Base-by-base conservation (phyloP, 805 yeast genomes). In the Metschnikowia proteae region DNA sequence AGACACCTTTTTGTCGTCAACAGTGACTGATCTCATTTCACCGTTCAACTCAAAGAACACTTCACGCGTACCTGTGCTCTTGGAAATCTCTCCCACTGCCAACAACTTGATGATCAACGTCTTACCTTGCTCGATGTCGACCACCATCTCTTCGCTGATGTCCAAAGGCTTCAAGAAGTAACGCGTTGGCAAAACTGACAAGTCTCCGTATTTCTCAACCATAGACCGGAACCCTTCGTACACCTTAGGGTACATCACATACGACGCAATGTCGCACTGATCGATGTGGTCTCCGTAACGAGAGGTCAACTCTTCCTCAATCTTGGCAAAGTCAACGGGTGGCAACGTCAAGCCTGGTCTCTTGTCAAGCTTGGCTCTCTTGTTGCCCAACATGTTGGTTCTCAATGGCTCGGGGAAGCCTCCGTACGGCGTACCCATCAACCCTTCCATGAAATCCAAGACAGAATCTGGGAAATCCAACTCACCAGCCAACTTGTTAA, bases 361-460 rank as follows among this genome's bases (percentile, higher is more conserved):
- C 58, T 77, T 74, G 53, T 83, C 81, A 71, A 94, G 81, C 73
- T 89, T 89, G 73, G 87, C 83, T 75, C 99, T 86, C 84, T 90
- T 90, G 68, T 91, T 95, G 62, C 83, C 82, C 64, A 94, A 82
- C 54, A 94, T 80, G 68, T 91, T 88, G 35, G 96, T 79, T 74
- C 99, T 84, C 71, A 94, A 78, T 35, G 99, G 99, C 74, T 94
- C 99, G 51, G 99, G 99, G 96, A 94, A 94, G 6, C 99, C 99
- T 59, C 99, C 99, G 67, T 88, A 89, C 64, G 99, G 99, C 58
- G 94, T 94, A 67, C 99, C 99, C 88, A 94, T 94, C 68, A 94
- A 80, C 61, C 99, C 99, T 77, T 94, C 96, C 80, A 94, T 90
- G 82, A 94, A 94, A 72, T 94, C 99, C 67, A 94, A 80, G 13